phyloP scores from a whole-genome alignment of 371 early-diverging fungal species.

The Mortierella sp. region DNA sequence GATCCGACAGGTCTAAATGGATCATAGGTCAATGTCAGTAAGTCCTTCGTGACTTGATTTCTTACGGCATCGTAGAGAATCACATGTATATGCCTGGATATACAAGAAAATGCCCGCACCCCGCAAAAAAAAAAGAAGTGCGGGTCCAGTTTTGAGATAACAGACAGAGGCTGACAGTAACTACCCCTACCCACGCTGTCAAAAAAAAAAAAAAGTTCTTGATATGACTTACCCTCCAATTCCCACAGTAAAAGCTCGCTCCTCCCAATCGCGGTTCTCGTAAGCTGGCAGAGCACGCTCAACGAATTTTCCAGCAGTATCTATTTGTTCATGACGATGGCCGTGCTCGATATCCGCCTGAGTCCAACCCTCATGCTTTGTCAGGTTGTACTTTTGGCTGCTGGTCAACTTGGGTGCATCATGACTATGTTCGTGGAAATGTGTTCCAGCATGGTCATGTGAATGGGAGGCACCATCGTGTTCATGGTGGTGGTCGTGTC shows the following conservation, averaged over 20 bases:
- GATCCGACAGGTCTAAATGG: conserved; percentile 87
- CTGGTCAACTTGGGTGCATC: conserved; percentile 42
- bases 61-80: neutral
- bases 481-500: conserved; percentile 43
- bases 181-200: too few species aligned
- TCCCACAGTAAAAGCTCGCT: conserved; percentile 94
- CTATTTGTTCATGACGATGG: conserved; percentile 92
- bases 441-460: conserved; percentile 17
- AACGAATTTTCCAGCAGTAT: conserved; percentile 87
- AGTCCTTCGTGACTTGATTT: neutral
- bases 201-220: neutral
- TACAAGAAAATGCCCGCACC: too few species aligned
- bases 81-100: neutral
- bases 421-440: conserved; percentile 1
- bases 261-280: conserved; percentile 85
- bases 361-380: conserved; percentile 55
- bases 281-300: conserved; percentile 82
- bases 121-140: neutral
- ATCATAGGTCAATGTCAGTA: conserved; percentile 3
- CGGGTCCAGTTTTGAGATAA: neutral
- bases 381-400: conserved; percentile 50
- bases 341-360: conserved; percentile 77
- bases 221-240: conserved; percentile 84
- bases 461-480: conserved; percentile 37
- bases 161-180: too few species aligned